Percentiles rank a stretch among this genome's conserved stretches.
Evolutionary conservation across 345 rosid species (phyloP).

Genomic region (Arabis hirsuta): DNA sequence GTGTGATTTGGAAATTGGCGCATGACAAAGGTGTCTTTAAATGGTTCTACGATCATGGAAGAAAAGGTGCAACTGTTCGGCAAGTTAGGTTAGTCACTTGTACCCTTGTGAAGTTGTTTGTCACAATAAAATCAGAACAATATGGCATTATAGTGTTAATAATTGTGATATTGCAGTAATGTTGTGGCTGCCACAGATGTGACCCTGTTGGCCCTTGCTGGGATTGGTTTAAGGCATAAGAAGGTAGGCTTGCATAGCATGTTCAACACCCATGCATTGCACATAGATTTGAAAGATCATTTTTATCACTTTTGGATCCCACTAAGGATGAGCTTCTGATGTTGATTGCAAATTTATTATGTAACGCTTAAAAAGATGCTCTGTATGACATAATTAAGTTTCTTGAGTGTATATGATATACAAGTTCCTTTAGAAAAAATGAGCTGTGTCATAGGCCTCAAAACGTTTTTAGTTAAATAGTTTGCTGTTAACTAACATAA

Average conservation of each 20-base stretch:
- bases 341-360: constrained; percentile 9
- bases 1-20: constrained; percentile 97
- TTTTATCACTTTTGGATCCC: background rate
- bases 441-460: constrained; percentile 9
- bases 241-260: constrained; percentile 56
- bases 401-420: constrained; percentile 24
- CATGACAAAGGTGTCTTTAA: constrained; percentile 81
- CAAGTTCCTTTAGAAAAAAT: background rate
- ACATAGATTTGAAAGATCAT: constrained; percentile 8
- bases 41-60: constrained; percentile 83
- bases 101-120: constrained; percentile 14
- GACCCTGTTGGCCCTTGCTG: constrained; percentile 89
- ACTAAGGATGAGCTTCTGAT: constrained; percentile 13
- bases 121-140: constrained; percentile 3
- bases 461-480: background rate
- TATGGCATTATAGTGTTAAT: constrained; percentile 28
- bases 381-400: constrained; percentile 1
- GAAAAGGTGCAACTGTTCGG: constrained; percentile 89
- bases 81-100: constrained; percentile 82
- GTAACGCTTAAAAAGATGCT: background rate
- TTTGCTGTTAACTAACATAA: background rate
- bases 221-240: constrained; percentile 73
- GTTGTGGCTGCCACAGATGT: constrained; percentile 93
- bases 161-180: constrained; percentile 62
- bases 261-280: background rate